Evolutionary conservation across 23 red algal genomes (phyloP).

Genomic region (Agarophyton chilense): DNA sequence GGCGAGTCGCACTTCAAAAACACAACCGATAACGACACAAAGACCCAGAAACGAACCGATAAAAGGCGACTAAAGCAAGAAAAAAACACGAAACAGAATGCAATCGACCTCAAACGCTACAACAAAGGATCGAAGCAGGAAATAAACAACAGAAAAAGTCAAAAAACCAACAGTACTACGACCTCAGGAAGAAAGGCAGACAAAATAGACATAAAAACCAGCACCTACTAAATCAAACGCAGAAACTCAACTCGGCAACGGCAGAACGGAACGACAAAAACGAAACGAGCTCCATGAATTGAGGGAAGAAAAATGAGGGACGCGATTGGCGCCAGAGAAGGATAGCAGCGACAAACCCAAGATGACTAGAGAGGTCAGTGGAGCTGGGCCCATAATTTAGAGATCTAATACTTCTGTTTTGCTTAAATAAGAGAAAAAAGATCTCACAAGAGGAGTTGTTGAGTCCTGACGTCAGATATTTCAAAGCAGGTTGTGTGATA

Average conservation of each 20-base stretch:
- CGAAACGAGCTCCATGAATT: neutral
- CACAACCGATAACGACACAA: neutral
- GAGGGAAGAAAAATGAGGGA: no score
- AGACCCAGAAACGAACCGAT: neutral
- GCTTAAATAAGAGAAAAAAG: neutral
- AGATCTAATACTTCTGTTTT: no score
- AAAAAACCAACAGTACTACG: neutral
- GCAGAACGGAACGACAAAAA: no score
- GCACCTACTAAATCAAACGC: neutral
- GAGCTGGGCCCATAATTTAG: slow-evolving; percentile 28
- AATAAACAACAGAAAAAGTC: neutral
- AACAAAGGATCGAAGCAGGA: neutral
- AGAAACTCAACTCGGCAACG: neutral
- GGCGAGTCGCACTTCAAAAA: neutral
- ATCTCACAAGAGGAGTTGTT: neutral
- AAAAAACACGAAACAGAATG: neutral
- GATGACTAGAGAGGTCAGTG: slow-evolving; percentile 2
- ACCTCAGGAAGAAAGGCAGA: slow-evolving; percentile 1
- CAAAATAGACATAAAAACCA: neutral
- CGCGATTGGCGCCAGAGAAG: neutral
- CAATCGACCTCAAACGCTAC: neutral
- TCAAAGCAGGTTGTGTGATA: neutral
- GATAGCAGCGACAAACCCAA: slow-evolving; percentile 6
- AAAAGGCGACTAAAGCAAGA: neutral
- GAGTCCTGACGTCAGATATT: neutral